A percentile compares a stretch with the other conserved stretches of the same genome.
Conservation (phyloP, 2,329 filamentous ascomycete species). For the Diaporthe aspalathi region DNA sequence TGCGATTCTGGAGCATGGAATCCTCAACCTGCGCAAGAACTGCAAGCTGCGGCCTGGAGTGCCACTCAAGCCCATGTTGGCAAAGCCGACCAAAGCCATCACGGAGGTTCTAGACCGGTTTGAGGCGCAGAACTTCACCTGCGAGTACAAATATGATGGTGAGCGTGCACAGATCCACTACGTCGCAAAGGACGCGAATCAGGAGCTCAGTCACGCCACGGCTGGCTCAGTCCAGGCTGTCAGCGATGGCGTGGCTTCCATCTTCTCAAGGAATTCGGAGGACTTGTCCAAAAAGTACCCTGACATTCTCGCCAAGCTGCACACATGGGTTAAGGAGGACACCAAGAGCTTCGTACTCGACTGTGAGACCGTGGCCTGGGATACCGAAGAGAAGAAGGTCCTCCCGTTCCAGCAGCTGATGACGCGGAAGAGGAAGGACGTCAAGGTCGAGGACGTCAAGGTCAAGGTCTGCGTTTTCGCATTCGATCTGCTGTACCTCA, state of each 20-base stretch:
- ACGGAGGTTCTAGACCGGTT: constrained; percentile 97
- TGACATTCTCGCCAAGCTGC: constrained; percentile 88
- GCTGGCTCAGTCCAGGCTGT: constrained; percentile 72
- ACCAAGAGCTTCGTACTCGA: constrained; percentile 98
- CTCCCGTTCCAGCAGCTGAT: constrained; percentile 97
- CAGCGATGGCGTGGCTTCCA: constrained; percentile 82
- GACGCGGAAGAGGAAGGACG: constrained; percentile 97
- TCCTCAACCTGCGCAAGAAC: constrained; percentile 82
- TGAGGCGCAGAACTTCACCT: constrained; percentile 94
- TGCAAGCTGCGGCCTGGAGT: constrained; percentile 95
- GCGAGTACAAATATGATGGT: constrained; percentile 99
- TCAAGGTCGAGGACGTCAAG: constrained; percentile 94
- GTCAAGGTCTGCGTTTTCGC: constrained; percentile 98
- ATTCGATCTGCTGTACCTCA: constrained; percentile 93
- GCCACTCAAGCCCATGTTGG: constrained; percentile 97
- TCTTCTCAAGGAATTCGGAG: constrained; percentile 98
- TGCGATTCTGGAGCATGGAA: constrained; percentile 86
- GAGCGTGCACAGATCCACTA: constrained; percentile 99
- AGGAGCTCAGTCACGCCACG: constrained; percentile 74
- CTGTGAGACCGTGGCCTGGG: constrained; percentile 98
- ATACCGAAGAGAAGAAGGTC: constrained; percentile 93
- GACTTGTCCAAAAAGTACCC: constrained; percentile 98
- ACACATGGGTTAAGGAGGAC: constrained; percentile 87
- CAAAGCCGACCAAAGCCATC: constrained; percentile 97
- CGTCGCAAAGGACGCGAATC: constrained; percentile 81